Evolutionary conservation across 1,139 yeast species (phyloP), one percentile per base, ranked within the genome.

Genomic region (Zhuliangozyma blackwelliae): DNA sequence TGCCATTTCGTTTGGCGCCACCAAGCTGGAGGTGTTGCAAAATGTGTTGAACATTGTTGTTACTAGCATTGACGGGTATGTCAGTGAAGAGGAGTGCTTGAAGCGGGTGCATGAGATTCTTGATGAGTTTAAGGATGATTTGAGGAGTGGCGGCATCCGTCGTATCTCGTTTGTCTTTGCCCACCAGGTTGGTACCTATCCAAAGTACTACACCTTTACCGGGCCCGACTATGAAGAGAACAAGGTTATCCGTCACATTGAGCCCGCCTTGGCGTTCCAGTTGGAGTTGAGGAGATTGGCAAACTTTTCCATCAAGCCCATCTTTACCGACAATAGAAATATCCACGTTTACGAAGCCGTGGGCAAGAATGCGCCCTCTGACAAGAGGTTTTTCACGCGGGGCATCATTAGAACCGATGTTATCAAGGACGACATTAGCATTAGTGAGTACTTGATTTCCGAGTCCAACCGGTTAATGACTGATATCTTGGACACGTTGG

Each of bases 231-330:
- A 85, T 61, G 51, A 52, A 31, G 94, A 84, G 64, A 95, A 92
- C 67, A 79, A 83, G 66, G 90, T 90, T 27, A 87, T 92, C 60
- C 90, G 98, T 70, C 97, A 92, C 59, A 88, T 92, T 54, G 98
- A 92, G 65, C 98, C 98, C 25, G 97, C 98, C 32, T 74, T 92
- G 55, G 98, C 98, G 39, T 92, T 82, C 84, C 98, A 92, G 70
- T 76, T 92, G 53, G 98, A 92, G 67, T 75, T 92, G 50, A 95
- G 89, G 55, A 82, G 97, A 69, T 75, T 92, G 65, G 87, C 95
- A 34, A 94, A 92, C 70, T 92, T 92, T 67, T 82, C 87, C 65
- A 88, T 92, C 63, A 88, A 84, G 59, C 97, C 97, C 34, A 87
- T 92, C 40, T 87, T 88, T 70, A 88, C 97, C 42, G 97, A 90